These are phyloP conservation scores for Malassezia arunalokei DNA, from an alignment of 1,284 basidiomycete genomes.

Conservation along the genomic window DNA sequence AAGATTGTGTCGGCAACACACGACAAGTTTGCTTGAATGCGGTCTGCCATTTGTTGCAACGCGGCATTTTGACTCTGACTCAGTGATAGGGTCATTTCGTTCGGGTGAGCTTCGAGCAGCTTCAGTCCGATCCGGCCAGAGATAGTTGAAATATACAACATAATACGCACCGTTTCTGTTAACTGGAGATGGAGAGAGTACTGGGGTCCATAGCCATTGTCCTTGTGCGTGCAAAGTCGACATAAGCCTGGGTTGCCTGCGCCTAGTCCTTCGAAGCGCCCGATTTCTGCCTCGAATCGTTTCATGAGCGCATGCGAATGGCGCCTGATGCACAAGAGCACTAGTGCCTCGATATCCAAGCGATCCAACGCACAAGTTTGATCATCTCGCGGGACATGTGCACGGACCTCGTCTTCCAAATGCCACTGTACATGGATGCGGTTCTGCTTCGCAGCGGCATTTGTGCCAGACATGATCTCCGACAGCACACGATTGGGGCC, in stretches of 20 bases:
- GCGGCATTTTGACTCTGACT: background rate
- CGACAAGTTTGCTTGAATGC: background rate
- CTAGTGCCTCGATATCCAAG: conserved; percentile 7
- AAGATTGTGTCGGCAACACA: background rate
- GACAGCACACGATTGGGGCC: conserved; percentile 2
- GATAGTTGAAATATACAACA: conserved; percentile 10
- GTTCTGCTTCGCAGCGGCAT: background rate
- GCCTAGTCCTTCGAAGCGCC: background rate
- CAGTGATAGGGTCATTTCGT: background rate
- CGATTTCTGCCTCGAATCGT: conserved; percentile 2
- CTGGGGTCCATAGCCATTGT: background rate
- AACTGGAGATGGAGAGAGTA: conserved; percentile 3
- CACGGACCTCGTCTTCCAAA: conserved; percentile 1
- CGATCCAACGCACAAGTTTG: background rate
- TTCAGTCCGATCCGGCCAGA: conserved; percentile 5
- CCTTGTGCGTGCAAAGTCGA: background rate
- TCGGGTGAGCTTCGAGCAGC: background rate
- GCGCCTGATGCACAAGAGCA: conserved; percentile 2
- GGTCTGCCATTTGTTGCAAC: conserved; percentile 6
- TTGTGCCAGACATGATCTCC: background rate
- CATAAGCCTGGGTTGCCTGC: background rate
- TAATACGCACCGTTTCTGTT: conserved; percentile 1
- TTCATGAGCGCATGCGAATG: conserved; percentile 9
- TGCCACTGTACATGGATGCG: conserved; percentile 6
- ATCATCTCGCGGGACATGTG: background rate